These are phyloP conservation scores for Diaporthe batatas DNA, from an alignment of 2,329 filamentous ascomycete species.

Conservation along the genomic window DNA sequence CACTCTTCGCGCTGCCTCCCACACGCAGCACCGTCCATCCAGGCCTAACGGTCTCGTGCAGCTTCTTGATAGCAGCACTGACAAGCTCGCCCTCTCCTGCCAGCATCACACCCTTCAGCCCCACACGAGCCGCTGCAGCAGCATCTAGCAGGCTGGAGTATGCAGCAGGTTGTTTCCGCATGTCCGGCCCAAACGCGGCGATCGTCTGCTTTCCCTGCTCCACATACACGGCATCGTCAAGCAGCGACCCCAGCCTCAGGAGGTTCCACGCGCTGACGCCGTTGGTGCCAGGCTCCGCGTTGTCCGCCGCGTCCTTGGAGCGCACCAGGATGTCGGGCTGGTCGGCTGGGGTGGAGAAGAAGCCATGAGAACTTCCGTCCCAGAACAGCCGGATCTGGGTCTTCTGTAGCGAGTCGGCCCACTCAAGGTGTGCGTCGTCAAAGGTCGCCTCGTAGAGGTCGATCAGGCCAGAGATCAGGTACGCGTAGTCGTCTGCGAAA, in stretches of 20 bases:
- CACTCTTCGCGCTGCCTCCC: constrained; percentile 1
- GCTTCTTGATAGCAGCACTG: constrained; percentile 11
- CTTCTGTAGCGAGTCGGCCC: constrained; percentile 83
- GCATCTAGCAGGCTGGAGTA: constrained; percentile 31
- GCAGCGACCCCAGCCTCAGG: constrained; percentile 77
- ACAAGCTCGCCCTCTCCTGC: constrained; percentile 23
- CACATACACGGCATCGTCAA: constrained; percentile 74
- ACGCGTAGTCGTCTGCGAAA: constrained; percentile 93
- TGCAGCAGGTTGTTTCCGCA: constrained; percentile 80
- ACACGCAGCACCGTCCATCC: constrained; percentile 25
- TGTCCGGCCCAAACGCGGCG: constrained; percentile 85
- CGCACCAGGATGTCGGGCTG: constrained; percentile 80
- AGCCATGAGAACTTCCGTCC: constrained; percentile 69
- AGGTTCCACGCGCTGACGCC: constrained; percentile 84
- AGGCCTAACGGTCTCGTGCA: constrained; percentile 7
- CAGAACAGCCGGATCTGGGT: constrained; percentile 81
- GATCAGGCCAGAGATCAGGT: constrained; percentile 81
- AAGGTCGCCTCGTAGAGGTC: constrained; percentile 85
- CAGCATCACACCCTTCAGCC: constrained; percentile 16
- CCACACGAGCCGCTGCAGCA: constrained; percentile 9
- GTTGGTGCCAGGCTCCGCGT: constrained; percentile 86
- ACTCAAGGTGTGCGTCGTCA: constrained; percentile 78
- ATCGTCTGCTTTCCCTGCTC: constrained; percentile 76
- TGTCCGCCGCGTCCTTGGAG: constrained; percentile 91
- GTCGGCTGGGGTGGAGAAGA: constrained; percentile 74